A percentile compares a stretch with the other conserved stretches of the same genome.
Conservation (phyloP, 73 alveolate genomes). For the Urostyla sp. region DNA sequence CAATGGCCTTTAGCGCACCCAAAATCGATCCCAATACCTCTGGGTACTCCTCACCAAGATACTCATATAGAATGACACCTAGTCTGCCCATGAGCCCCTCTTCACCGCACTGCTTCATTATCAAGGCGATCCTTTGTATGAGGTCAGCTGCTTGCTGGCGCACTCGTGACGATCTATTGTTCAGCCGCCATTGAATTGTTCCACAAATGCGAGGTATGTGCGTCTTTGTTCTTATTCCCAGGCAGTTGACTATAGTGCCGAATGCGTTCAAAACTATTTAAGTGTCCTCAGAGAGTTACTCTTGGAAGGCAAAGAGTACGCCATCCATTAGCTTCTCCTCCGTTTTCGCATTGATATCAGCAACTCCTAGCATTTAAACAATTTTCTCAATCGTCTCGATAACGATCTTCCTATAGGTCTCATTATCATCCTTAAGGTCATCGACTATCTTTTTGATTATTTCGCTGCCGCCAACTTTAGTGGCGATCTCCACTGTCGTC, state of each 20-base stretch:
- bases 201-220: slow-evolving; percentile 98
- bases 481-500: slow-evolving; percentile 99
- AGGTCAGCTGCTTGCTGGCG: slow-evolving; percentile 99
- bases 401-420: slow-evolving; percentile 98
- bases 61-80: slow-evolving; percentile 96
- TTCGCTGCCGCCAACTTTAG: slow-evolving; percentile 98
- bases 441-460: slow-evolving; percentile 90
- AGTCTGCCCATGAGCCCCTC: slow-evolving; percentile 95
- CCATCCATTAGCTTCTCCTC: slow-evolving; percentile 99
- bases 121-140: slow-evolving; percentile 96
- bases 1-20: slow-evolving; percentile 99
- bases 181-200: slow-evolving; percentile 99
- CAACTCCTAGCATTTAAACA: slow-evolving; percentile 95
- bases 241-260: slow-evolving; percentile 98
- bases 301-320: slow-evolving; percentile 97
- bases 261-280: slow-evolving; percentile 97
- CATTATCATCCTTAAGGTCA: slow-evolving; percentile 98
- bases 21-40: slow-evolving; percentile 99
- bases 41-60: slow-evolving; percentile 99
- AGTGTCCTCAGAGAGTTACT: slow-evolving; percentile 96
- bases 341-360: slow-evolving; percentile 96
- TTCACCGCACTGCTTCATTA: slow-evolving; percentile 98
- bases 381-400: slow-evolving; percentile 99
- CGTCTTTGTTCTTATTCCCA: slow-evolving; percentile 97
- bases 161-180: slow-evolving; percentile 97